Conservation (phyloP, 2,329 filamentous ascomycete species). For the Pseudocercospora vitis region DNA sequence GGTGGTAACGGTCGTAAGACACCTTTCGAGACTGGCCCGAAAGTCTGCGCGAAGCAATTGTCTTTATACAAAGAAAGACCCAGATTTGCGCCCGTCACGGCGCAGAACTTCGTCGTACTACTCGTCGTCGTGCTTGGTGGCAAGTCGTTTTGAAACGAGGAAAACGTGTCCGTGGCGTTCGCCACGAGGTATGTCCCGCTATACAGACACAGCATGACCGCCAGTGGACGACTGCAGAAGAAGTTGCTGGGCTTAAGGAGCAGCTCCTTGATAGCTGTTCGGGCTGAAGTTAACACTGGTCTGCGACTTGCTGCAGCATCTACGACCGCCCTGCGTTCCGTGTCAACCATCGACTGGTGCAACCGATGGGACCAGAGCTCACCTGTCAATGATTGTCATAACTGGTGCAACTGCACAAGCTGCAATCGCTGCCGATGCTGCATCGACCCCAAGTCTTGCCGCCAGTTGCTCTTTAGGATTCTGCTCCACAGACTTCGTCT, state of each 20-base stretch:
- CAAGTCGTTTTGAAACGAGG: constrained; percentile 12
- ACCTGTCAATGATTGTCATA: constrained; percentile 29
- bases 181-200: constrained; percentile 26
- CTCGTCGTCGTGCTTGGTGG: constrained; percentile 18
- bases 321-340: constrained; percentile 23
- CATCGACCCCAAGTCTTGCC: constrained; percentile 16
- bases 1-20: constrained; percentile 19
- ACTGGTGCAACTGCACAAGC: constrained; percentile 27
- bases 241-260: constrained; percentile 20
- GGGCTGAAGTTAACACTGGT: constrained; percentile 16
- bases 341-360: background rate
- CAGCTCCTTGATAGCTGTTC: constrained; percentile 12
- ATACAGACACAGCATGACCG: constrained; percentile 27
- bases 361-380: background rate
- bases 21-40: constrained; percentile 21
- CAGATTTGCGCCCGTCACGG: constrained; percentile 24
- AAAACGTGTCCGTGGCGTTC: constrained; percentile 26
- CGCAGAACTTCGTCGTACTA: constrained; percentile 22
- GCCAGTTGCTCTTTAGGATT: background rate
- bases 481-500: background rate
- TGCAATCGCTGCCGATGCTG: constrained; percentile 23
- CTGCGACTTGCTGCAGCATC: constrained; percentile 23
- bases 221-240: constrained; percentile 23
- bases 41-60: constrained; percentile 24
- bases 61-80: constrained; percentile 29